phyloP scores from a whole-genome alignment of 2,329 filamentous ascomycete genomes.

The Talaromyces piceae region DNA sequence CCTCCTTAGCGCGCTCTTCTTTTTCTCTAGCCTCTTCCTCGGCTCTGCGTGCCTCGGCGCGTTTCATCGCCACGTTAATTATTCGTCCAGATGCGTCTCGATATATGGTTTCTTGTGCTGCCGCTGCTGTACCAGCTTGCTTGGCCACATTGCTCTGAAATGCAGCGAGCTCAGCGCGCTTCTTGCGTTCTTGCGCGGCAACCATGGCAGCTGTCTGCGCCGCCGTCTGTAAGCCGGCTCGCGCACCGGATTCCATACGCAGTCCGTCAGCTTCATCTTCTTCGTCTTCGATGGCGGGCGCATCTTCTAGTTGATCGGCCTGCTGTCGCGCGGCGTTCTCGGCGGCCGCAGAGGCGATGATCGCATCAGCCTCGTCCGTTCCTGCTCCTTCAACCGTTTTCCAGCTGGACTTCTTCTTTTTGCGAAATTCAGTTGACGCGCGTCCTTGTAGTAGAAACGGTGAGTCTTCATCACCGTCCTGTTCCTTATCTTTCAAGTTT shows the following conservation, averaged over 20 bases:
- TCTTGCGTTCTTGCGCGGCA: constrained; percentile 54
- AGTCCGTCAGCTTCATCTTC: constrained; percentile 26
- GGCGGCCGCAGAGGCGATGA: constrained; percentile 63
- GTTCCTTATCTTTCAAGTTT: constrained; percentile 18
- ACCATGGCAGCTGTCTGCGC: constrained; percentile 66
- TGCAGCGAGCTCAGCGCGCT: constrained; percentile 40
- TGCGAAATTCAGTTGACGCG: constrained; percentile 51
- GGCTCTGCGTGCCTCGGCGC: constrained; percentile 75
- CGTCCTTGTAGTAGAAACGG: constrained; percentile 18
- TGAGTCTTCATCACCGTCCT: constrained; percentile 32
- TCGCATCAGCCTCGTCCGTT: constrained; percentile 66
- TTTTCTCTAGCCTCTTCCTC: constrained; percentile 62
- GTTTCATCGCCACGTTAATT: constrained; percentile 85
- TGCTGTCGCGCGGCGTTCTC: constrained; percentile 51
- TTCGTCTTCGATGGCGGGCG: constrained; percentile 32
- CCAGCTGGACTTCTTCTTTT: constrained; percentile 73
- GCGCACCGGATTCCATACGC: constrained; percentile 82
- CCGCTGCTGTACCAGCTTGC: constrained; percentile 31
- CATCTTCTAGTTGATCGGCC: constrained; percentile 45
- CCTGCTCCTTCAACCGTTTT: constrained; percentile 51
- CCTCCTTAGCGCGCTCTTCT: constrained; percentile 59
- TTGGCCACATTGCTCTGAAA: constrained; percentile 13
- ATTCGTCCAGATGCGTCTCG: constrained; percentile 91
- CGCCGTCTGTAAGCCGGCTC: constrained; percentile 79
- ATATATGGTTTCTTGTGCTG: constrained; percentile 74